Evolutionary conservation across 768 basidiomycete genomes (phyloP), one percentile per base, ranked within the genome.

Genomic region (Paxillus rubicundulus): DNA sequence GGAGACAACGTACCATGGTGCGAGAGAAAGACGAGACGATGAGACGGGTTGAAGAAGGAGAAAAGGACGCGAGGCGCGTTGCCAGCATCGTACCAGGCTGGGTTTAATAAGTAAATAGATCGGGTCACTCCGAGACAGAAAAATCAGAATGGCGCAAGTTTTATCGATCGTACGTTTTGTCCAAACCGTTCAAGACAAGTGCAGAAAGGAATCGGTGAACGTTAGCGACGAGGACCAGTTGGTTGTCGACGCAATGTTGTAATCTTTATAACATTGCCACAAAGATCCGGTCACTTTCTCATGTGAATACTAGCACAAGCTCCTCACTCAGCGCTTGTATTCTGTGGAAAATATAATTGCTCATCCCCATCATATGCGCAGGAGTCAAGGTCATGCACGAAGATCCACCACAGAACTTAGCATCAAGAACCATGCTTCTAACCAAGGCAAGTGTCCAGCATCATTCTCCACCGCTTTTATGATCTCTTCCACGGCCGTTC

Each of bases 341-440:
- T 50, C 16, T 45, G 45, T 32, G 45, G 20, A n/a, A 10, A 45
- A 30, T 45, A 30, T 13, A 17, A 49, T 49, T 39, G 34, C 28
- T 48, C 20, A 32, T 53, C 30, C n/a, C 39, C 32, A 33, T 46
- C 44, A 54, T 40, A 54, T 45, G 53, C 40, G 16, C 39, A 16
- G 17, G 44, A 28, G 49, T 7, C 5, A 24, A 44, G 32, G 16
- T 59, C 49, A 61, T 37, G 37, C 24, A 39, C 71, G 72, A 59
- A 85, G 63, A 66, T 86, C 78, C 6, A 93, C 75, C 17, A 86
- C 79, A 41, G 75, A 79, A 33, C 84, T 76, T 7, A 95, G 70
- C 43, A 94, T 73, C 75, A 89, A 76, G 41, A 92, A 80, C 93
- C 93, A 96, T 3, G 77, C 71, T 63, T 89, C 82, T 60, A 92